phyloP scores from a whole-genome alignment of 768 basidiomycete species.

The Trichaptum fuscoviolaceum region DNA sequence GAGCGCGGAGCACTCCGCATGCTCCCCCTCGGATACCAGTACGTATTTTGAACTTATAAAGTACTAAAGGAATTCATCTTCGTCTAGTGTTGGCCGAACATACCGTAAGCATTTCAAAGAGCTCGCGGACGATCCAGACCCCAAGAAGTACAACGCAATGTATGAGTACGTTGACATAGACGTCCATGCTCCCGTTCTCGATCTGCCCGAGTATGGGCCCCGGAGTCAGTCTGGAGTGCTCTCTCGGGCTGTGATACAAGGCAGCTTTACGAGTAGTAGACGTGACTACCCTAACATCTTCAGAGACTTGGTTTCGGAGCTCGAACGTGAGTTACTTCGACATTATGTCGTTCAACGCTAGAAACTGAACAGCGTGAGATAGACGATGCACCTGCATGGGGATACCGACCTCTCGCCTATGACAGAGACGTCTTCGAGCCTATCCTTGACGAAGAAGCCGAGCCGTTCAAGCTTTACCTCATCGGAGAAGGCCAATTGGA shows the following conservation, averaged over 20 bases:
- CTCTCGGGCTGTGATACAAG: constrained; percentile 38
- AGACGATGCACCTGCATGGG: constrained; percentile 33
- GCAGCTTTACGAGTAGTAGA: constrained; percentile 28
- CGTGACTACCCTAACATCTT: constrained; percentile 34
- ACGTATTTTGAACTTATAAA: constrained; percentile 11
- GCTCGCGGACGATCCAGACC: constrained; percentile 28
- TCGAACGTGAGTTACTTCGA: constrained; percentile 22
- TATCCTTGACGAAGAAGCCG: background rate
- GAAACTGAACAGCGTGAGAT: background rate
- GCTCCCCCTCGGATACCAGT: constrained; percentile 36
- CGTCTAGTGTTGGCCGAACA: constrained; percentile 24
- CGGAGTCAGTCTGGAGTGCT: constrained; percentile 20
- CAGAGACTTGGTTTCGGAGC: constrained; percentile 26
- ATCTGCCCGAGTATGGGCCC: constrained; percentile 24
- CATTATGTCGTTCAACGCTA: background rate
- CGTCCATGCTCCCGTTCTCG: constrained; percentile 30
- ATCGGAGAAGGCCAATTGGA: constrained; percentile 29
- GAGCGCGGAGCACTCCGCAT: constrained; percentile 32
- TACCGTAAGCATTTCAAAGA: constrained; percentile 27
- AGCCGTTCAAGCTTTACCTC: constrained; percentile 28
- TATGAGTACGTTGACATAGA: constrained; percentile 33
- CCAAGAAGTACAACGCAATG: constrained; percentile 24
- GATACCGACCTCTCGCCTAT: constrained; percentile 25
- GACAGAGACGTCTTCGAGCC: background rate
- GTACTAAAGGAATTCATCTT: background rate